Evolutionary conservation across 495 filamentous ascomycete genomes (phyloP).

Genomic region (Penicillium crystallinum): DNA sequence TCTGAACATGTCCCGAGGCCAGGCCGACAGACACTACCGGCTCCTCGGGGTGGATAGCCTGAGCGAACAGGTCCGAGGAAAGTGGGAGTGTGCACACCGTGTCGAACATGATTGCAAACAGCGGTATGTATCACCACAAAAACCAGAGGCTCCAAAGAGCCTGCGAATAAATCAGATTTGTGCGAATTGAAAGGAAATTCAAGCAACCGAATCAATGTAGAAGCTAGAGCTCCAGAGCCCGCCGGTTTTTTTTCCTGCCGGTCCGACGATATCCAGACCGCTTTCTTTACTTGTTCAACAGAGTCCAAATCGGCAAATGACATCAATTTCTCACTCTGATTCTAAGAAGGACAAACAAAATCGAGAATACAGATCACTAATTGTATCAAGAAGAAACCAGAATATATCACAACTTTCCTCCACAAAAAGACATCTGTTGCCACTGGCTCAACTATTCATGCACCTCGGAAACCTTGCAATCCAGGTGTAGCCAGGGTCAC

Average conservation of each 20-base stretch:
- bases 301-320: not conserved
- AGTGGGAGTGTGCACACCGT: conserved; percentile 87
- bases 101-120: conserved; percentile 59
- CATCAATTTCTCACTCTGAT: not conserved
- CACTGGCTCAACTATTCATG: not conserved
- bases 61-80: conserved; percentile 79
- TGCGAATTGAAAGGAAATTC: not conserved
- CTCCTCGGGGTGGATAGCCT: conserved; percentile 76
- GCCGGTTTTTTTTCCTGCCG: conserved; percentile 17
- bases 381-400: not conserved
- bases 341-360: not conserved
- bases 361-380: not conserved
- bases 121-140: not conserved
- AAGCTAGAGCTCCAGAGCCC: conserved; percentile 11
- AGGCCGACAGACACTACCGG: conserved; percentile 84
- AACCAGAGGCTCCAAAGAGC: not conserved
- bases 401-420: not conserved
- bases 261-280: conserved; percentile 17
- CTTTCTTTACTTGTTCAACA: conserved; percentile 1
- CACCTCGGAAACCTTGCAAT: not conserved
- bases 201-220: not conserved
- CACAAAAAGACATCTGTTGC: not conserved
- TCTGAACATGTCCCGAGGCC: conserved; percentile 78
- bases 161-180: not conserved
- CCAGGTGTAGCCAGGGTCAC: conserved; percentile 3